These are phyloP conservation scores for Penium margaritaceum DNA, from an alignment of 139 green algal species.

Conservation along the genomic window DNA sequence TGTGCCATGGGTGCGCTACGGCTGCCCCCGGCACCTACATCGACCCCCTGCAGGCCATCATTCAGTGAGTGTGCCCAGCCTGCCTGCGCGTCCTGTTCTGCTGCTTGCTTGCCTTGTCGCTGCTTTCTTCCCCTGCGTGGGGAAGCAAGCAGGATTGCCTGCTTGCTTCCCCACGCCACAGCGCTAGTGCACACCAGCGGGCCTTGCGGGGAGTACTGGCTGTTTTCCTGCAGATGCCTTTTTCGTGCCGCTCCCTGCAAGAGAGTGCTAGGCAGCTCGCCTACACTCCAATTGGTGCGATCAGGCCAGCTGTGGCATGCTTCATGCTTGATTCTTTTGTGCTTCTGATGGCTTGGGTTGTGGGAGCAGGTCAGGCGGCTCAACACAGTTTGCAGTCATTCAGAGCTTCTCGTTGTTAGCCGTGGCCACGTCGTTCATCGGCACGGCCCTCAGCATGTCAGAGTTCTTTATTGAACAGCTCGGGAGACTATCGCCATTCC, in stretches of 20 bases:
- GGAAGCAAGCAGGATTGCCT: no score
- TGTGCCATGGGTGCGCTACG: constrained; percentile 21
- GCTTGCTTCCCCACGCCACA: no score
- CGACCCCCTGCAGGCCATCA: not conserved
- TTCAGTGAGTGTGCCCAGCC: not conserved
- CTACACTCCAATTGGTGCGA: not conserved
- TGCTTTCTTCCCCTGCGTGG: not conserved
- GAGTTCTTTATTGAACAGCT: constrained; percentile 27
- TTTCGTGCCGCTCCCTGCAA: no score
- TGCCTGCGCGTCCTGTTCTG: not conserved
- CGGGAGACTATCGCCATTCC: not conserved
- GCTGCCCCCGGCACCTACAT: not conserved
- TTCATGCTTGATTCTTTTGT: constrained; percentile 22
- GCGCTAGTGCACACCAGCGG: no score
- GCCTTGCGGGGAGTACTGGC: no score
- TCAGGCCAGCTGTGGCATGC: no score
- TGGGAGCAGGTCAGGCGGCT: not conserved
- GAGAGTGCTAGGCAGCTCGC: no score
- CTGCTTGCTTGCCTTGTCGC: not conserved
- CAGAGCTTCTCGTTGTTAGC: constrained; percentile 58
- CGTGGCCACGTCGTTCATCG: constrained; percentile 63
- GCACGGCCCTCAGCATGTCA: constrained; percentile 52
- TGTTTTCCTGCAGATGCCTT: no score
- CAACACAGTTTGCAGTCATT: constrained; percentile 35
- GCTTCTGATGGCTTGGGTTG: constrained; percentile 49